Percentiles rank a stretch among this genome's conserved stretches.
Evolutionary conservation across 805 yeast genomes (phyloP).

Genomic region (Saccharomycopsis sp.): DNA sequence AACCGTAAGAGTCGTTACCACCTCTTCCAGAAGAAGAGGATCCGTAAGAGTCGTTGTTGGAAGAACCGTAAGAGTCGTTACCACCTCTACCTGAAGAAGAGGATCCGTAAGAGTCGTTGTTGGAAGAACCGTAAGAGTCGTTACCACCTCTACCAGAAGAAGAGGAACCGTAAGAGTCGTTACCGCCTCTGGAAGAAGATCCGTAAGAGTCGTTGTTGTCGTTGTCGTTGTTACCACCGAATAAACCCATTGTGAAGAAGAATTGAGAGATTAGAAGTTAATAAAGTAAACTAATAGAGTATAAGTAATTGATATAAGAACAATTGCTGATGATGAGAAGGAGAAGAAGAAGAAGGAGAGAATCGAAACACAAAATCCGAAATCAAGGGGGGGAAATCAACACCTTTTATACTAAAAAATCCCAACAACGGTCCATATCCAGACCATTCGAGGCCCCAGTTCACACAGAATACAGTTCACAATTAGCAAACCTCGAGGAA

Average conservation of each 20-base stretch:
- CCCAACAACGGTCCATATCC: no score
- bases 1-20: constrained; percentile 27
- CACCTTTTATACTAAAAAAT: neutral
- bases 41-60: constrained; percentile 25
- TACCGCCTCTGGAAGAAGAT: constrained; percentile 24
- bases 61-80: constrained; percentile 23
- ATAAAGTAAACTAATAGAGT: neutral
- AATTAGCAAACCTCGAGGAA: constrained; percentile 1
- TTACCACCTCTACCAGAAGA: constrained; percentile 22
- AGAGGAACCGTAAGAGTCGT: constrained; percentile 24
- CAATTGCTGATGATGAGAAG: neutral
- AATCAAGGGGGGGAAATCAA: neutral
- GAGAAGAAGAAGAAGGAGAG: neutral
- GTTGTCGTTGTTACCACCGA: constrained; percentile 27
- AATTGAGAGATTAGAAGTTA: neutral
- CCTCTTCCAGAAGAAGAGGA: constrained; percentile 19
- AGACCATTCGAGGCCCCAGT: no score
- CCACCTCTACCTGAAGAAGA: constrained; percentile 23
- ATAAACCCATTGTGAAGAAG: constrained; percentile 17
- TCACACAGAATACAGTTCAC: neutral
- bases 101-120: constrained; percentile 28
- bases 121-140: constrained; percentile 7
- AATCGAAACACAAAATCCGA: neutral
- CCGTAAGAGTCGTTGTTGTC: constrained; percentile 25
- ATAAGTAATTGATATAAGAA: neutral